Conservation (phyloP, 306 rosid genomes). For the Medicago ruthenica region DNA sequence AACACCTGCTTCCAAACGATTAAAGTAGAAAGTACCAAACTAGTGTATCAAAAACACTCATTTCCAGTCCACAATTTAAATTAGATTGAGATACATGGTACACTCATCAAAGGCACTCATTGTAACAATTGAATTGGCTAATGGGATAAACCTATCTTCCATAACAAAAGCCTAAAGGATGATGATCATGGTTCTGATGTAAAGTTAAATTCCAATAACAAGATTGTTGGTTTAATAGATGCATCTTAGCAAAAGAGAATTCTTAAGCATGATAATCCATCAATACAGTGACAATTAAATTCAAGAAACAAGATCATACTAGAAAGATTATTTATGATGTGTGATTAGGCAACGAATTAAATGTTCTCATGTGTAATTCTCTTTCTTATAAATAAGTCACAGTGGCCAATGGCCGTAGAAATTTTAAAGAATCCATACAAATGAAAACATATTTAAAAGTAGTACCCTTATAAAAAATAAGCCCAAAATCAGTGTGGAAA, state of each 20-base stretch:
- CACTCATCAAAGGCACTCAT: no score
- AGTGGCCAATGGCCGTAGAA: not conserved
- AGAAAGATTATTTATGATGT: not conserved
- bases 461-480: no score
- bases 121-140: no score
- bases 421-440: not conserved
- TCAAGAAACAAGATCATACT: not conserved
- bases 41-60: no score
- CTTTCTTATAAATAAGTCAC: slow-evolving; percentile 14
- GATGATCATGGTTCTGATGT: not conserved
- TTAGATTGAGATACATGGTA: no score
- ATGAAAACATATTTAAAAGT: no score
- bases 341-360: slow-evolving; percentile 5
- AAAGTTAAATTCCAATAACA: slow-evolving; percentile 1
- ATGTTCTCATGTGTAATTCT: slow-evolving; percentile 27
- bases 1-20: no score
- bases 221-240: slow-evolving; percentile 12
- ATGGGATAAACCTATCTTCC: no score
- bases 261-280: slow-evolving; percentile 1
- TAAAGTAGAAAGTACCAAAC: no score
- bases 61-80: no score
- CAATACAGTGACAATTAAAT: not conserved
- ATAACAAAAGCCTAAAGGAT: not conserved
- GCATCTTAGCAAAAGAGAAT: slow-evolving; percentile 2
- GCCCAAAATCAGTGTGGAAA: no score